phyloP scores from a whole-genome alignment of 495 filamentous ascomycete species.

The Filosporella fistucella region DNA sequence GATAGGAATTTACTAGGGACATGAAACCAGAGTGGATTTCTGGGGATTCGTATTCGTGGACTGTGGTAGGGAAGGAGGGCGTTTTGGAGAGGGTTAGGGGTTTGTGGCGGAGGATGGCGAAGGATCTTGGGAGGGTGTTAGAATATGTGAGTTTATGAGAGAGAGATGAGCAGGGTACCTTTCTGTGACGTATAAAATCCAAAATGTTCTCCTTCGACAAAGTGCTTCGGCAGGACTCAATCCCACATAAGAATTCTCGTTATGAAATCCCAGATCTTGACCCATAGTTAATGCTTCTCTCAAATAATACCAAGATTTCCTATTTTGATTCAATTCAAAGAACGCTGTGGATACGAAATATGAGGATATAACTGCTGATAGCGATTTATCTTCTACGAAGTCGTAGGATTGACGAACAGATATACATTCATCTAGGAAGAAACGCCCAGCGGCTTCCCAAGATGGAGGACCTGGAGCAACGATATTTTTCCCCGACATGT shows the following conservation, averaged over 20 bases:
- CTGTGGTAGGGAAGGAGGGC: slow-evolving; percentile 36
- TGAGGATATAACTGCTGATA: slow-evolving; percentile 29
- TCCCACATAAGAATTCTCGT: slow-evolving; percentile 46
- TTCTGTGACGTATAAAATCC: slow-evolving; percentile 60
- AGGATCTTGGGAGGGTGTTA: too few relatives aligned
- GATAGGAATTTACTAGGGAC: slow-evolving; percentile 46
- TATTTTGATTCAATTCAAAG: slow-evolving; percentile 30
- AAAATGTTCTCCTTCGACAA: slow-evolving; percentile 55
- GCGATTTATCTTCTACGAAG: slow-evolving; percentile 27
- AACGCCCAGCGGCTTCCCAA: slow-evolving; percentile 30
- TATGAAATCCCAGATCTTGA: slow-evolving; percentile 54
- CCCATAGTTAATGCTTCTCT: slow-evolving; percentile 56
- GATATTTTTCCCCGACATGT: slow-evolving; percentile 28
- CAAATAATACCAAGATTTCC: slow-evolving; percentile 56
- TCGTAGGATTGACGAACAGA: slow-evolving; percentile 29
- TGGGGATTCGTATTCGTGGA: slow-evolving; percentile 40
- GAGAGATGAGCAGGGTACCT: slow-evolving; percentile 25
- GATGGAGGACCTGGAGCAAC: slow-evolving; percentile 23
- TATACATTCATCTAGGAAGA: slow-evolving; percentile 32
- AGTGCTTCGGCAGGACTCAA: slow-evolving; percentile 41
- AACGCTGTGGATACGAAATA: slow-evolving; percentile 31
- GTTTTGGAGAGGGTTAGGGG: slow-evolving; percentile 48
- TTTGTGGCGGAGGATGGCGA: slow-evolving; percentile 45
- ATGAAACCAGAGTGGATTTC: slow-evolving; percentile 48
- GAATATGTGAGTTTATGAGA: background rate